Evolutionary conservation across 2,329 filamentous ascomycete genomes (phyloP).

Genomic region (Dothideomycetes sp.): DNA sequence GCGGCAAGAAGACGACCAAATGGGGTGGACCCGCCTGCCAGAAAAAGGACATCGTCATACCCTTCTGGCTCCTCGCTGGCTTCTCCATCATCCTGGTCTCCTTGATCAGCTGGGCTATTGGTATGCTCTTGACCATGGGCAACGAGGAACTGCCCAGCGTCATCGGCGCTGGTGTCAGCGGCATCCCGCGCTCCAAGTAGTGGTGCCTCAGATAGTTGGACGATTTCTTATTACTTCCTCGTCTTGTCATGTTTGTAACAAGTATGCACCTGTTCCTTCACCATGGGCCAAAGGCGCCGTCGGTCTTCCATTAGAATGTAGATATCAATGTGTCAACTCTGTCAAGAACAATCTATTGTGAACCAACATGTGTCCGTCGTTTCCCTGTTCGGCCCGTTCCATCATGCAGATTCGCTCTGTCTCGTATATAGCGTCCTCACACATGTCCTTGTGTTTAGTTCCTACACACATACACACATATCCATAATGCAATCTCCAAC

Average conservation of each 20-base stretch:
- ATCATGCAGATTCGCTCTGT: no score
- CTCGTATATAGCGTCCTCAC: no score
- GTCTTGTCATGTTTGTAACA: no score
- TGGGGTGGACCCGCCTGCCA: slow-evolving; percentile 84
- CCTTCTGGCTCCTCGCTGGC: slow-evolving; percentile 77
- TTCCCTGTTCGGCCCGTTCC: neutral
- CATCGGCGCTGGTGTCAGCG: slow-evolving; percentile 86
- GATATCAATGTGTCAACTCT: neutral
- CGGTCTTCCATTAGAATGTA: no score
- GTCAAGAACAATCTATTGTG: no score
- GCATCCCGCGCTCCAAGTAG: slow-evolving; percentile 40
- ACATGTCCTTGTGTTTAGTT: no score
- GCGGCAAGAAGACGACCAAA: slow-evolving; percentile 50
- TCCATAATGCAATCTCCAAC: no score
- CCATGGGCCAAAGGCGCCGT: no score
- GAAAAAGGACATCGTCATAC: slow-evolving; percentile 80
- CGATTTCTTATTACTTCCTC: neutral
- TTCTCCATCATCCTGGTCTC: slow-evolving; percentile 62
- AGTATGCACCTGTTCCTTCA: no score
- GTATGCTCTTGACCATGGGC: slow-evolving; percentile 72
- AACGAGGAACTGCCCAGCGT: slow-evolving; percentile 84
- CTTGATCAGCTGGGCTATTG: slow-evolving; percentile 59
- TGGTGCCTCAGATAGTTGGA: no score
- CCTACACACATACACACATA: no score
- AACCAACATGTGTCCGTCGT: neutral